phyloP scores from a whole-genome alignment of 306 rosid genomes.

The Fagus sylvatica region DNA sequence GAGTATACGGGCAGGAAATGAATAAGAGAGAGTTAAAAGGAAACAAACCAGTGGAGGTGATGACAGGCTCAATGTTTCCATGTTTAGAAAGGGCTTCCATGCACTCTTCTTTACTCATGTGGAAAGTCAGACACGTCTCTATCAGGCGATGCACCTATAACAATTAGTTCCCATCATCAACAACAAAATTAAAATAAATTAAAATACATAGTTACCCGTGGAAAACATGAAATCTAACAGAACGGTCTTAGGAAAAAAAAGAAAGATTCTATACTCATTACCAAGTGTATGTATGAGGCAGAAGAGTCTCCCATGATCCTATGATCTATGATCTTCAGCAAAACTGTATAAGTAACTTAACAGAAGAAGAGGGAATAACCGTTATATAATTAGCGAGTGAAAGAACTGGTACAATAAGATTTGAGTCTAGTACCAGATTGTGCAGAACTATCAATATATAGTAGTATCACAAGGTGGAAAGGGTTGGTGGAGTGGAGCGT shows the following conservation, averaged over 20 bases:
- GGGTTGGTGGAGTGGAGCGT: conserved; percentile 42
- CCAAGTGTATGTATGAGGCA: conserved; percentile 92
- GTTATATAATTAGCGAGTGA: too few species aligned
- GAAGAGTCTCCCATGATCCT: conserved; percentile 80
- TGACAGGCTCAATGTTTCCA: conserved; percentile 74
- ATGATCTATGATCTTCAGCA: background rate
- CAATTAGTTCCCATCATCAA: background rate
- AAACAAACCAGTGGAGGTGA: conserved; percentile 81
- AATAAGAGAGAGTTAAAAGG: background rate
- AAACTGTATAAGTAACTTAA: background rate
- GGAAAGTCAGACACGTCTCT: conserved; percentile 88
- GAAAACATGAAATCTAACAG: background rate
- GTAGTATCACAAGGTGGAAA: conserved; percentile 13
- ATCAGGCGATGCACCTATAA: conserved; percentile 84
- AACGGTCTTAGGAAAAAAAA: background rate
- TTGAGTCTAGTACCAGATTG: background rate
- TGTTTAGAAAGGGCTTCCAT: conserved; percentile 90
- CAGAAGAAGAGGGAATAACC: background rate
- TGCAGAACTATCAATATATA: background rate
- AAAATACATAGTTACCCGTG: too few species aligned
- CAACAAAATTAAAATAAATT: background rate
- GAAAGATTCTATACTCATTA: conserved; percentile 19
- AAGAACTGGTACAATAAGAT: background rate
- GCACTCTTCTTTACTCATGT: conserved; percentile 88
- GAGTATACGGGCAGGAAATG: background rate